phyloP scores from a whole-genome alignment of 768 basidiomycete species.

The Obba rivulosa region DNA sequence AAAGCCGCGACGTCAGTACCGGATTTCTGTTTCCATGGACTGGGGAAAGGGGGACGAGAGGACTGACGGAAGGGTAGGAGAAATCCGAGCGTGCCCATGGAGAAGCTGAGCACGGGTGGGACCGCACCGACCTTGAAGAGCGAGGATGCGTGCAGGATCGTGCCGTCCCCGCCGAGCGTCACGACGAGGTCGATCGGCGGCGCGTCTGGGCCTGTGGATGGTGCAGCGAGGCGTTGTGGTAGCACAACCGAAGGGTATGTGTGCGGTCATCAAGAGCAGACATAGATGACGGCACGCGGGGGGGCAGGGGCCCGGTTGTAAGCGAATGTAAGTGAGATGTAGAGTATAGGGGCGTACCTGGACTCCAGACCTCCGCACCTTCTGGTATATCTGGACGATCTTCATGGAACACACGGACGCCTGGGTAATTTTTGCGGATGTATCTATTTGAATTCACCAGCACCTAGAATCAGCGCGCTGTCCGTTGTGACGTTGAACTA shows the following conservation, averaged over 20 bases:
- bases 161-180: constrained; percentile 92
- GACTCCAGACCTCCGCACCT: constrained; percentile 49
- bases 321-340: not conserved
- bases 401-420: constrained; percentile 27
- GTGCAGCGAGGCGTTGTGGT: no score
- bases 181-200: constrained; percentile 80
- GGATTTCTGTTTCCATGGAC: not conserved
- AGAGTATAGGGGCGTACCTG: constrained; percentile 38
- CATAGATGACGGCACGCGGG: not conserved
- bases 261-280: not conserved
- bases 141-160: constrained; percentile 89
- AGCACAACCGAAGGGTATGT: no score
- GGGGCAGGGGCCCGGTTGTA: not conserved
- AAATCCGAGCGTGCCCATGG: constrained; percentile 92
- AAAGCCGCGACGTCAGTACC: not conserved
- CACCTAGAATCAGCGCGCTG: constrained; percentile 2
- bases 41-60: not conserved
- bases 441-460: constrained; percentile 17
- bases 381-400: constrained; percentile 44
- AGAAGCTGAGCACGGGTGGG: constrained; percentile 86
- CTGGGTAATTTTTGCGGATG: constrained; percentile 24
- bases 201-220: constrained; percentile 36
- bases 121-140: constrained; percentile 88
- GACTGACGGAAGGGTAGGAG: constrained; percentile 87
- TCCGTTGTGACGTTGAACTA: no score